These are phyloP conservation scores for Mallotus repandus DNA, from an alignment of 441 rosid genomes.

Conservation along the genomic window DNA sequence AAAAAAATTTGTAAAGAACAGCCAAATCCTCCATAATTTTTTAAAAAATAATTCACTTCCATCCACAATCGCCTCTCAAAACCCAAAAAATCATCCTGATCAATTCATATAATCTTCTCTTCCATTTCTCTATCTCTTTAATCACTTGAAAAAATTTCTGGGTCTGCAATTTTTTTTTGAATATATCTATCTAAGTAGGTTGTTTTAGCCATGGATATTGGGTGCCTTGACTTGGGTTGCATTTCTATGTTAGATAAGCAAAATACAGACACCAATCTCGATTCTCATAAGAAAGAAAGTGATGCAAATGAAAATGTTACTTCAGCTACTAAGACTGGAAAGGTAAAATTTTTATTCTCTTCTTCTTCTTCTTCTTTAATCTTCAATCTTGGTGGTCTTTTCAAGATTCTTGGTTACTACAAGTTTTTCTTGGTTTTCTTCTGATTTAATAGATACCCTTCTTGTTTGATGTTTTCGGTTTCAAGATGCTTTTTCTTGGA, in stretches of 20 bases:
- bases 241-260: slow-evolving; percentile 43
- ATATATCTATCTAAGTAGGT: slow-evolving; percentile 5
- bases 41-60: not conserved
- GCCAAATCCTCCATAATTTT: not conserved
- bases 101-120: not conserved
- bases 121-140: not conserved
- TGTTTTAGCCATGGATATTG: slow-evolving; percentile 54
- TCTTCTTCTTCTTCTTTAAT: too few relatives aligned
- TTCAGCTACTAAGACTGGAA: slow-evolving; percentile 44
- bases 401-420: not conserved
- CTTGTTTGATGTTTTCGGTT: not conserved
- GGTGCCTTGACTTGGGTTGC: slow-evolving; percentile 76
- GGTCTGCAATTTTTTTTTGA: slow-evolving; percentile 13
- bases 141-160: not conserved
- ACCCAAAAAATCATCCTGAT: not conserved
- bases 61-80: not conserved
- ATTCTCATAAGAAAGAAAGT: slow-evolving; percentile 24
- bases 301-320: slow-evolving; percentile 28
- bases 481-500: not conserved
- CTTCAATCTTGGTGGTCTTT: too few relatives aligned
- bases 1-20: not conserved
- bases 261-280: slow-evolving; percentile 22
- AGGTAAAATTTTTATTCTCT: slow-evolving; percentile 34
- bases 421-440: not conserved
- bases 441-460: not conserved